Conservation (phyloP, 2,329 filamentous ascomycete genomes). For the Rhynchosporium graminicola region DNA sequence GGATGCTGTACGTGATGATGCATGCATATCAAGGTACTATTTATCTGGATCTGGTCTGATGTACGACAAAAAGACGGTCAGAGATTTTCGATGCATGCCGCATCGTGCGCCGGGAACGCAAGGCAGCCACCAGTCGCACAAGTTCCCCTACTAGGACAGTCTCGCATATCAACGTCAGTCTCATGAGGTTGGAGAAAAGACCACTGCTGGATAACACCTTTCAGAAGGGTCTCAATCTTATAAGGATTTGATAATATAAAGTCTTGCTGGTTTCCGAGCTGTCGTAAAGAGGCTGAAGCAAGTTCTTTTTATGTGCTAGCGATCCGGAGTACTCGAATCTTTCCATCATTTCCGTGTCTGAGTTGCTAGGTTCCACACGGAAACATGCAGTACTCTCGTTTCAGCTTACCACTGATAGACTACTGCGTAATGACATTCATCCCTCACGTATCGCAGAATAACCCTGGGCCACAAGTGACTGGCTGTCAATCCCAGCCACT, state of each 20-base stretch:
- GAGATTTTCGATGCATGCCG: neutral
- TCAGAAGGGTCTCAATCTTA: no score
- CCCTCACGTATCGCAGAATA: conserved; percentile 3
- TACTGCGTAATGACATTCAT: conserved; percentile 10
- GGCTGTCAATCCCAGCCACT: neutral
- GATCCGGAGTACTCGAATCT: neutral
- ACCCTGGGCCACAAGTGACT: neutral
- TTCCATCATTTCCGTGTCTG: neutral
- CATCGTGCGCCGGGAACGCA: conserved; percentile 18
- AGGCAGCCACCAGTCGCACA: conserved; percentile 9
- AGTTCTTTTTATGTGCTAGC: neutral
- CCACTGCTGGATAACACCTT: no score
- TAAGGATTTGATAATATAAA: neutral
- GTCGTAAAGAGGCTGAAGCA: conserved; percentile 12
- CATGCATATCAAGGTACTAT: conserved; percentile 10
- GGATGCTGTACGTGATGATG: conserved; percentile 12
- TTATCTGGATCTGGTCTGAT: neutral
- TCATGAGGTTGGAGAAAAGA: neutral
- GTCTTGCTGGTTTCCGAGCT: conserved; percentile 4
- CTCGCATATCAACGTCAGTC: neutral
- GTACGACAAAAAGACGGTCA: conserved; percentile 1
- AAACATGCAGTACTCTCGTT: conserved; percentile 19
- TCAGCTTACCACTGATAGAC: conserved; percentile 11
- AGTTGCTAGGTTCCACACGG: conserved; percentile 16
- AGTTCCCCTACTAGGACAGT: neutral